Evolutionary conservation across 2,329 filamentous ascomycete species (phyloP), one percentile per base, ranked within the genome.

Genomic region (Trichoderma gracile): DNA sequence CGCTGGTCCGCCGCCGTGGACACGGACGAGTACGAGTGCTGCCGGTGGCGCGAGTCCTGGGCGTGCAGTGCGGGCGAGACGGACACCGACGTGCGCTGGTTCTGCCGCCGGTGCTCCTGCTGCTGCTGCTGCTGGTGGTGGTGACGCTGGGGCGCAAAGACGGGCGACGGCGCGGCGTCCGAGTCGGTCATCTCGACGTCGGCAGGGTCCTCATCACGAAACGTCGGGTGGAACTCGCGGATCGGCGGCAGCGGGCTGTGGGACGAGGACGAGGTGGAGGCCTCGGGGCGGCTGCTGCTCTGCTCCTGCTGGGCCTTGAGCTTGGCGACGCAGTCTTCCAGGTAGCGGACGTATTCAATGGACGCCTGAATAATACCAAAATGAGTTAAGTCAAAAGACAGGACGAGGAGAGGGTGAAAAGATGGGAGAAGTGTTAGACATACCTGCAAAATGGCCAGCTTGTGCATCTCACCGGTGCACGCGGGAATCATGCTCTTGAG

Each of bases 381-480:
- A 40, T 30, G 50, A 17, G 12, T 46, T 9, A 19, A 17, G 21
- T 38, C 38, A 53, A 21, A 27, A 27, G n/a, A n/a, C n/a, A n/a
- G n/a, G n/a, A n/a, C n/a, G n/a, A n/a, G n/a, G n/a, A n/a, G n/a
- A n/a, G n/a, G n/a, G n/a, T n/a, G n/a, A n/a, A n/a, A n/a, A n/a
- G n/a, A n/a, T n/a, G n/a, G 25, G 5, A 25, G 5, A 25, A 5
- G 25, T 3, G 25, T 3, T 25, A 5, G 25, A 5, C 25, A 68
- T 76, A 96, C 93, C 86, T 97, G 93, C 57, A 98, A 79, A 70
- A 98, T 97, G 17, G 93, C 93, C 64, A 98, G 80, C 78, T 99
- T 99, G 77, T 98, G 95, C 95, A 98, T 98, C 73, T 98, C 94
- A 7, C 93, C 93, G n/a, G 86, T 87, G 76, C 95, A 98, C 2